Base-by-base conservation (phyloP, 2,329 filamentous ascomycete genomes). In the Trichoderma semiorbis region DNA sequence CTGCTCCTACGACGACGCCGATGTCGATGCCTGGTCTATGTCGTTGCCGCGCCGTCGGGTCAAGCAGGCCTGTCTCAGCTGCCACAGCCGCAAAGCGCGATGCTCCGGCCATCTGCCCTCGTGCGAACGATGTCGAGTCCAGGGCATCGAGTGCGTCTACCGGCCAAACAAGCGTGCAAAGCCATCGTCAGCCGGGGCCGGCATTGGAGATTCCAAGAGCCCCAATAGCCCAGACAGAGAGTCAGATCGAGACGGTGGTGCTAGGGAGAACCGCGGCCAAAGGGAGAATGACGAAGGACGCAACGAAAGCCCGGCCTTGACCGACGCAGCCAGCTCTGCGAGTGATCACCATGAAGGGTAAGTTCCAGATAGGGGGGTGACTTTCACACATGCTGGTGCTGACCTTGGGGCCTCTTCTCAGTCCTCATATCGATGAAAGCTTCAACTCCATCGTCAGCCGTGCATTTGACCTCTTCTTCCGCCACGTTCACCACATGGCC, bases 401-500 rank as follows among this genome's bases (percentile, higher is more conserved):
- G 28, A 69, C 36, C 18, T 7, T 24, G n/a, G 55, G 18, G 24
- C 16, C 7, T 30, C 55, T 68, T 55, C 70, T 43, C 70, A 82
- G 82, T 30, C 72, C 78, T 30, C 78, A 77, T 39, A 78, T 77
- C 18, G 81, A 87, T 75, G 83, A 84, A 73, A 80, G 81, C 61
- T 80, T 86, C 74, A 85, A 88, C 75, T 80, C 83, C 26, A 77
- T 89, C 30, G 85, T 87, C 53, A 81, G 84, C 64, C 84, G 84
- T 50, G 86, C 86, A 7, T 87, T 89, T 74, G 86, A 86, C 75
- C 84, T 85, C 74, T 89, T 88, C 79, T 89, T 89, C 77, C 85
- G 85, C 55, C 85, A 89, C 75, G 83, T 89, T 53, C 87, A 89
- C 78, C 87, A 89, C 73, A 86, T 89, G 66, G 86, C 87, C 58